Conservation (phyloP, 2,329 filamentous ascomycete species). For the Cucurbitaria berberidis region DNA sequence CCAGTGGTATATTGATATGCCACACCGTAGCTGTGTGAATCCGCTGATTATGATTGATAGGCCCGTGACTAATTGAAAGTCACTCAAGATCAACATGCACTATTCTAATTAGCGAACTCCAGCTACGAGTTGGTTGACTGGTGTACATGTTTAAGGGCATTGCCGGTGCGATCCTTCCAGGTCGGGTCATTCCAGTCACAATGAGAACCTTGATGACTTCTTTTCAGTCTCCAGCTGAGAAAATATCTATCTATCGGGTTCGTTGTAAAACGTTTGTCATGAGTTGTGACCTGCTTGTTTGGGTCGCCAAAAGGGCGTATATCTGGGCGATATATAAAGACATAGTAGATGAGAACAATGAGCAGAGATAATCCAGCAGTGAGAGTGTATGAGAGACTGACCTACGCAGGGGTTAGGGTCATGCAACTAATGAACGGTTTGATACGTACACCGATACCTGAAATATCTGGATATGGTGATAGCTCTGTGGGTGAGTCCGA, state of each 20-base stretch:
- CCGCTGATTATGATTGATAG: slow-evolving; percentile 22
- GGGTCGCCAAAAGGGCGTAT: no score
- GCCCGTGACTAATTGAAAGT: slow-evolving; percentile 20
- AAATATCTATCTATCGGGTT: not conserved
- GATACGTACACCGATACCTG: slow-evolving; percentile 4
- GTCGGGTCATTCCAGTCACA: no score
- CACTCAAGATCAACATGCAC: slow-evolving; percentile 21
- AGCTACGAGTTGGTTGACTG: not conserved
- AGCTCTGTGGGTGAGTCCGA: not conserved
- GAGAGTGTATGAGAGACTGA: slow-evolving; percentile 1
- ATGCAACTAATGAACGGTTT: not conserved
- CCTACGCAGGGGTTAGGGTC: not conserved
- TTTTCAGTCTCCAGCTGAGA: not conserved
- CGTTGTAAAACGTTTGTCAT: not conserved
- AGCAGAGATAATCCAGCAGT: not conserved
- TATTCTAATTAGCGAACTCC: not conserved
- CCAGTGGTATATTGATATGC: slow-evolving; percentile 24
- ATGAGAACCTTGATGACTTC: not conserved
- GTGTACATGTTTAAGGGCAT: not conserved
- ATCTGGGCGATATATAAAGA: not conserved
- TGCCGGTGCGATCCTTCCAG: not conserved
- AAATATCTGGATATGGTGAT: slow-evolving; percentile 4
- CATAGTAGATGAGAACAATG: not conserved
- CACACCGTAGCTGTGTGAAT: slow-evolving; percentile 15
- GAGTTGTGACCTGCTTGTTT: not conserved